Evolutionary conservation across 1,139 yeast genomes (phyloP), one percentile per base, ranked within the genome.

Genomic region (Petasospora fabianii): DNA sequence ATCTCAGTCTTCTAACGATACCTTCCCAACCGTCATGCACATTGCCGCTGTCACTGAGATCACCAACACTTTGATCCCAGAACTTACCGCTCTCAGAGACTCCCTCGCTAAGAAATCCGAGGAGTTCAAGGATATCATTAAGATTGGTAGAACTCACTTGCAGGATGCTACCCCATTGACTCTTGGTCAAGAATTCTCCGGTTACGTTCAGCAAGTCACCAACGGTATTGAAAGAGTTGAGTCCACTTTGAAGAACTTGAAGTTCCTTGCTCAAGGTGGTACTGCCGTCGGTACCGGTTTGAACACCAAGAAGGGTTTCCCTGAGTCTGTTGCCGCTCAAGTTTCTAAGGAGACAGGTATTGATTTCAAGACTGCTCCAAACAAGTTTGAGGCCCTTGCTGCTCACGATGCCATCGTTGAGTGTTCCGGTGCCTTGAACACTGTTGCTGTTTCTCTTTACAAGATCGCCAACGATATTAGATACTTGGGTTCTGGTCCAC

Each of bases 21-120:
- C 98, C 42, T 86, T 90, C 84, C 98, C 98, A 53, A 90, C 98
- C 26, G 98, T 92, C 43, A 92, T 92, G 98, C 98, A 92, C 71
- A 92, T 92, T 68, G 97, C 98, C 38, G 97, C 97, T 22, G 96
- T 90, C 46, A 75, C 84, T 36, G 96, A 92, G 69, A 85, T 92
- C 67, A 71, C 82, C 41, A 60, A 75, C 56, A 70, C 73, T 38
- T 74, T 94, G 62, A 56, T 92, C 40, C 98, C 98, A 26, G 84
- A 87, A 57, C 73, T 92, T 59, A 72, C 76, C 44, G 73, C 71
- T 39, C 79, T 92, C 59, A 84, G 85, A 65, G 86, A 83, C 58
- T 74, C 96, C 20, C 70, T 94, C 51, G 75, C 76, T 43, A 73
- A 65, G 49, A 92, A 92, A 71, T 62, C 90, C 35, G 79, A 83